These are phyloP conservation scores for Xylariaceae sp. DNA, from an alignment of 2,329 filamentous ascomycete genomes.

Conservation along the genomic window DNA sequence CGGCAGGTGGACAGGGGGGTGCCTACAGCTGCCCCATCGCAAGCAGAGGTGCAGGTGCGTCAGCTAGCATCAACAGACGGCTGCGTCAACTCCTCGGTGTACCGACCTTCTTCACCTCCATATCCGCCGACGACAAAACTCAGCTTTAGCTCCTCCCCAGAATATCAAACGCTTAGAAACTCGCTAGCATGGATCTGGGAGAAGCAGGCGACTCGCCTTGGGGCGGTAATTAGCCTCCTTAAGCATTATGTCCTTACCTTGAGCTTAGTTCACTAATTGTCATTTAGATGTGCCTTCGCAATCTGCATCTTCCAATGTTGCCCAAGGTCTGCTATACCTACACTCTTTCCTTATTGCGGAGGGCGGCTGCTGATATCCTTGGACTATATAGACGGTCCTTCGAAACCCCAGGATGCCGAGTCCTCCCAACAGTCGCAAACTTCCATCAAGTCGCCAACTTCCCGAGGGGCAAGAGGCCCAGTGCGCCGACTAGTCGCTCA, in stretches of 20 bases:
- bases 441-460: conserved; percentile 38
- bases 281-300: conserved; percentile 50
- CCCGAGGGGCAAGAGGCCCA: conserved; percentile 39
- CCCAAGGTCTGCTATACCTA: conserved; percentile 33
- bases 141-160: conserved; percentile 5
- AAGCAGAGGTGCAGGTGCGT: conserved; percentile 10
- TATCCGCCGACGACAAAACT: conserved; percentile 14
- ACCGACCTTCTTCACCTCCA: conserved; percentile 8
- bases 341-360: background rate
- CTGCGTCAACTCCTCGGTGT: background rate
- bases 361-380: conserved; percentile 23
- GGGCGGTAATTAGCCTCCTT: conserved; percentile 47
- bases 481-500: conserved; percentile 72
- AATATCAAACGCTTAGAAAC: conserved; percentile 15
- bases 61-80: conserved; percentile 19
- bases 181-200: conserved; percentile 50
- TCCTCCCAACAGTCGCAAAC: conserved; percentile 42
- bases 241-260: conserved; percentile 6
- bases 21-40: background rate
- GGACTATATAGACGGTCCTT: conserved; percentile 28
- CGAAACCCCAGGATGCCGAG: conserved; percentile 38
- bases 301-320: conserved; percentile 39
- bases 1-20: too few species aligned
- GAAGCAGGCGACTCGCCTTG: conserved; percentile 53
- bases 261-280: conserved; percentile 27